Conservation (phyloP, 2,329 filamentous ascomycete species). For the Neopestalotiopsis clavispora region DNA sequence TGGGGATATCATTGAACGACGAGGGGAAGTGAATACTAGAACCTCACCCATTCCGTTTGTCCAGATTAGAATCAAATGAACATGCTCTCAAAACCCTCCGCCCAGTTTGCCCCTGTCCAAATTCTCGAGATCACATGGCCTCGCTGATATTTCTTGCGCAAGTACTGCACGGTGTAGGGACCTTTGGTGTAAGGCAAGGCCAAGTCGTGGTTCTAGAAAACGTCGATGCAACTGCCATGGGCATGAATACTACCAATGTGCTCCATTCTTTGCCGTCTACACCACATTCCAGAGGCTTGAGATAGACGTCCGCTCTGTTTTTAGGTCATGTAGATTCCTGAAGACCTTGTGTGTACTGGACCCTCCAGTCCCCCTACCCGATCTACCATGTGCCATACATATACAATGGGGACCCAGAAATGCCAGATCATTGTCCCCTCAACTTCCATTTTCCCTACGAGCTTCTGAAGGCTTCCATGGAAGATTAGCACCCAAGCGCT, state of each 20-base stretch:
- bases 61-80: not conserved
- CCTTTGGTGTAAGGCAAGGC: not conserved
- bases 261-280: too few relatives aligned
- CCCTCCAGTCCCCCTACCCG: not conserved
- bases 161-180: not conserved
- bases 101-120: not conserved
- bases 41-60: not conserved
- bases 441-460: not conserved
- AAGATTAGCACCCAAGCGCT: not conserved
- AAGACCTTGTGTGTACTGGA: too few relatives aligned
- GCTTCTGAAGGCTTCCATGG: conserved; percentile 15
- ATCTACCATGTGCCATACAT: not conserved
- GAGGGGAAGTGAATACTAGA: not conserved
- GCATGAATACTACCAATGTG: too few relatives aligned
- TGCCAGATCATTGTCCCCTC: conserved; percentile 1
- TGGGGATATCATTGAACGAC: not conserved
- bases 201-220: not conserved
- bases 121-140: not conserved
- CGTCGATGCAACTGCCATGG: not conserved
- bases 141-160: not conserved
- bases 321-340: too few relatives aligned
- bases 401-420: not conserved
- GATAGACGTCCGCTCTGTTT: too few relatives aligned
- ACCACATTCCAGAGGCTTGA: too few relatives aligned
- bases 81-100: not conserved